phyloP scores from a whole-genome alignment of 1,139 yeast genomes.

The Taphrina betulina region DNA sequence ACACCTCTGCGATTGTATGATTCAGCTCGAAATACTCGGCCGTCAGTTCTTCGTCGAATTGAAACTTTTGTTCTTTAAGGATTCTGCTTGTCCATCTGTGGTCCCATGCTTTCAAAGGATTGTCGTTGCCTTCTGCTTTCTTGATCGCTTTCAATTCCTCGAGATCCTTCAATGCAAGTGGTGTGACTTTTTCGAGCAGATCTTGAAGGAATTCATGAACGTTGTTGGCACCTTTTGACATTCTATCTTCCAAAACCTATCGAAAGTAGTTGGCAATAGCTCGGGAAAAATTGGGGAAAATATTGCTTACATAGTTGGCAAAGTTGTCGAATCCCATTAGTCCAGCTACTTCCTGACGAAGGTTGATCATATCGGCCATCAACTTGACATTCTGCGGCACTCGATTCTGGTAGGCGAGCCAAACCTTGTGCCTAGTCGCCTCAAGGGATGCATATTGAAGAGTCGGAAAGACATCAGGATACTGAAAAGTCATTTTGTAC shows the following conservation, averaged over 20 bases:
- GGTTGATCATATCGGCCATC: conserved; percentile 57
- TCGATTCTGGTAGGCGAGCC: conserved; percentile 64
- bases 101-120: conserved; percentile 69
- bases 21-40: conserved; percentile 77
- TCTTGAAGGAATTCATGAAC: conserved; percentile 64
- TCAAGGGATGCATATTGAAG: conserved; percentile 64
- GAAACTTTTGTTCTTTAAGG: conserved; percentile 63
- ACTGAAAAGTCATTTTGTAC: conserved; percentile 71
- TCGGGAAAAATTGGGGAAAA: too few relatives aligned
- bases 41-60: conserved; percentile 69
- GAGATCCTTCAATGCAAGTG: conserved; percentile 60
- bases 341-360: conserved; percentile 63
- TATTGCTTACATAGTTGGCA: conserved; percentile 53
- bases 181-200: conserved; percentile 56
- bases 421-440: conserved; percentile 65
- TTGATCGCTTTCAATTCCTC: conserved; percentile 55
- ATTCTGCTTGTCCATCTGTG: conserved; percentile 62
- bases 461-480: conserved; percentile 77
- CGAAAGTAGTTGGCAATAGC: too few relatives aligned
- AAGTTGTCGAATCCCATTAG: conserved; percentile 64
- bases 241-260: conserved; percentile 64
- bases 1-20: conserved; percentile 65
- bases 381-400: conserved; percentile 60
- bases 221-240: conserved; percentile 67
- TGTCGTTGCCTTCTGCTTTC: conserved; percentile 50